Percentiles rank a stretch among this genome's conserved stretches.
These are phyloP conservation scores for Fusarium goolgardi DNA, from an alignment of 2,329 filamentous ascomycete species.

Conservation along the genomic window DNA sequence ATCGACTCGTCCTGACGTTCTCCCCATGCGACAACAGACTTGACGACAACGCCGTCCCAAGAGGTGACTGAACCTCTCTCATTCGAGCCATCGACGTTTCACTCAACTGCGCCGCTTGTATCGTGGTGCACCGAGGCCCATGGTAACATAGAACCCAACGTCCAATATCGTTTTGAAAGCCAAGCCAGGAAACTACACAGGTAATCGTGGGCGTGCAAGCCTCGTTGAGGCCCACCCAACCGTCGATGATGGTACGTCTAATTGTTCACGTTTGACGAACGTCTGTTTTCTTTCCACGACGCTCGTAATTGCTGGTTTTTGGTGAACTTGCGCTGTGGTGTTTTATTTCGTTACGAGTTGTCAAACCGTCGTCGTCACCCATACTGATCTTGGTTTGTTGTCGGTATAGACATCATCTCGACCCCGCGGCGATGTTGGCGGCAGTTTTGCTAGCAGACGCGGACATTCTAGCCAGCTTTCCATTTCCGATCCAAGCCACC, in stretches of 20 bases:
- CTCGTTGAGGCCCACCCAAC: conserved; percentile 53
- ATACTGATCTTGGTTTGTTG: conserved; percentile 41
- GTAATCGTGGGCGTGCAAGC: conserved; percentile 51
- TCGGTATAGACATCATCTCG: conserved; percentile 66
- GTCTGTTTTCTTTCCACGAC: conserved; percentile 9
- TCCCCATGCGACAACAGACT: conserved; percentile 52
- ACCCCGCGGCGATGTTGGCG: conserved; percentile 65
- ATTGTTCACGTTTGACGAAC: conserved; percentile 26
- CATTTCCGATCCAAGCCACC: conserved; percentile 89
- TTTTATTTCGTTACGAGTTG: conserved; percentile 13
- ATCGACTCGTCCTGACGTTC: conserved; percentile 45
- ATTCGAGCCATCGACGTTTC: conserved; percentile 39
- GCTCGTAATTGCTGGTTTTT: not conserved
- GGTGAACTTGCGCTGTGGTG: conserved; percentile 1
- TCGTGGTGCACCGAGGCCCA: conserved; percentile 46
- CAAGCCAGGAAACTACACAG: conserved; percentile 44
- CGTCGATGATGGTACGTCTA: conserved; percentile 63
- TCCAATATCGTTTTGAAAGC: conserved; percentile 42
- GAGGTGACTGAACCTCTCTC: conserved; percentile 50
- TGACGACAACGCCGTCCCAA: conserved; percentile 48
- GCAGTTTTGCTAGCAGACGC: conserved; percentile 68
- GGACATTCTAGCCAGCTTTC: conserved; percentile 69
- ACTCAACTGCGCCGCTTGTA: conserved; percentile 40
- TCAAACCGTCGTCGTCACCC: conserved; percentile 31
- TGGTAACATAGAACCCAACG: conserved; percentile 46